These are phyloP conservation scores for Debaryomyces singareniensis DNA, from an alignment of 1,139 yeast species.

Conservation along the genomic window DNA sequence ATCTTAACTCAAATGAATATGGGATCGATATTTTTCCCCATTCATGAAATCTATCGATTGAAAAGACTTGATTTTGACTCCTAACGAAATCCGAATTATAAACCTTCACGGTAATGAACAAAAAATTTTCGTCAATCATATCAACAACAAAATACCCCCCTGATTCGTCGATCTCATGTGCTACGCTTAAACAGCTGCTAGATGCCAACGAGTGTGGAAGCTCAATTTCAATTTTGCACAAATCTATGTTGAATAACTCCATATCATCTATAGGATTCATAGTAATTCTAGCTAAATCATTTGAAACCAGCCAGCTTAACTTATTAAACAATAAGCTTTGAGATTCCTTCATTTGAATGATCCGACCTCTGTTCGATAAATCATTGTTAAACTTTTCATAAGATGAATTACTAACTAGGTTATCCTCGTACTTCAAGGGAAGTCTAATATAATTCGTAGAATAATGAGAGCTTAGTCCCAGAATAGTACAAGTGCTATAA, in stretches of 20 bases:
- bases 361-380: constrained; percentile 18
- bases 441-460: constrained; percentile 16
- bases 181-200: constrained; percentile 16
- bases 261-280: too few species aligned
- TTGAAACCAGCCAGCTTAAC: background rate
- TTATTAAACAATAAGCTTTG: background rate
- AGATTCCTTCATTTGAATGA: constrained; percentile 15
- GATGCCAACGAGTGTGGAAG: constrained; percentile 31
- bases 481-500: constrained; percentile 16
- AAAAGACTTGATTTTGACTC: constrained; percentile 12
- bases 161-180: constrained; percentile 5
- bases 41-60: constrained; percentile 23
- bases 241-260: too few species aligned
- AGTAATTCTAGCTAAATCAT: too few species aligned
- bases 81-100: constrained; percentile 25
- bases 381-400: constrained; percentile 19
- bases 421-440: constrained; percentile 26
- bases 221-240: constrained; percentile 21
- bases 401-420: constrained; percentile 5
- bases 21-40: constrained; percentile 71
- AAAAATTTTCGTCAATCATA: constrained; percentile 21
- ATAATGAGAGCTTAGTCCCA: constrained; percentile 21
- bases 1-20: constrained; percentile 65
- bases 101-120: constrained; percentile 28
- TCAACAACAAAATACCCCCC: constrained; percentile 16